phyloP scores from a whole-genome alignment of 371 early-diverging fungal genomes.

The Actinomucor elegans region DNA sequence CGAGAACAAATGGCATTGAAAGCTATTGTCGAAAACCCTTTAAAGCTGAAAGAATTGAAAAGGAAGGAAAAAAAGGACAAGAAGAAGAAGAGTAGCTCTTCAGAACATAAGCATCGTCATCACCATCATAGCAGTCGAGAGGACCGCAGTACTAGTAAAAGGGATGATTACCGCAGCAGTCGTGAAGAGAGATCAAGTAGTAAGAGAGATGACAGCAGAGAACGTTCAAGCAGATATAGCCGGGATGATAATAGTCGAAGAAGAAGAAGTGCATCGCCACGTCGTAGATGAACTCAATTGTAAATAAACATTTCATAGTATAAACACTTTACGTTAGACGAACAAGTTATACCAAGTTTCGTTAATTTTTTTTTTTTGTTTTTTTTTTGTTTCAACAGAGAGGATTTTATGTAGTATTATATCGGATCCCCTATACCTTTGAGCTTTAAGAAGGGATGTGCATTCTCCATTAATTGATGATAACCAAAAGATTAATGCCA shows the following conservation, averaged over 20 bases:
- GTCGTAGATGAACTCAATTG: slow-evolving; percentile 20
- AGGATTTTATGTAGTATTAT: too few relatives aligned
- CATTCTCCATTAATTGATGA: too few relatives aligned
- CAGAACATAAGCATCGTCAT: slow-evolving; percentile 8
- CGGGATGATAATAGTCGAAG: slow-evolving; percentile 1
- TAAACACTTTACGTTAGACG: too few relatives aligned
- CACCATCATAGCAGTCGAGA: slow-evolving; percentile 2
- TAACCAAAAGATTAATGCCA: too few relatives aligned
- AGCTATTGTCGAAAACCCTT: slow-evolving; percentile 75
- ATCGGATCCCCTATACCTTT: too few relatives aligned
- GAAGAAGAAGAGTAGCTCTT: slow-evolving; percentile 29
- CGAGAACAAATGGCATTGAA: slow-evolving; percentile 84
- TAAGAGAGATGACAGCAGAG: slow-evolving; percentile 3
- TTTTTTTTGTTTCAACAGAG: too few relatives aligned
- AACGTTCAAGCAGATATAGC: neutral
- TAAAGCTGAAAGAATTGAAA: slow-evolving; percentile 61
- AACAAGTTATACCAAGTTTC: too few relatives aligned
- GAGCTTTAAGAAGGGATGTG: too few relatives aligned
- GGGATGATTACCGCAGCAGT: slow-evolving; percentile 1
- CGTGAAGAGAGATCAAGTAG: slow-evolving; percentile 3
- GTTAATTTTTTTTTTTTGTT: too few relatives aligned
- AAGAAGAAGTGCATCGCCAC: slow-evolving; percentile 21
- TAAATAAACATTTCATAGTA: too few relatives aligned
- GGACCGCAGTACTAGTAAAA: neutral
- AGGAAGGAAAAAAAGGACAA: slow-evolving; percentile 49